These are phyloP conservation scores for Fraxinus angustifolia DNA, from an alignment of 305 asterid genomes.

Conservation along the genomic window DNA sequence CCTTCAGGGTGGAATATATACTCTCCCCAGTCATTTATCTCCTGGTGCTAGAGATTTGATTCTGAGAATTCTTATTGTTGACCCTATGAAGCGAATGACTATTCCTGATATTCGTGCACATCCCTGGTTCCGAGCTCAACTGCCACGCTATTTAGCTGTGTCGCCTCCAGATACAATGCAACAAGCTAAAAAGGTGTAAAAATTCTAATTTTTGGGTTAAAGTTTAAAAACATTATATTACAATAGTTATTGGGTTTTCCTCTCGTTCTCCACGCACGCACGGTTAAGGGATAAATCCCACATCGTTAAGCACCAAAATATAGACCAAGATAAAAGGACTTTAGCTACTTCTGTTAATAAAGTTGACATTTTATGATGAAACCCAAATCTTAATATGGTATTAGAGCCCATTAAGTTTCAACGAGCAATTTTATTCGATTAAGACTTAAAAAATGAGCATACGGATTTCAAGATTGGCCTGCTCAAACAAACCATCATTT, in stretches of 20 bases:
- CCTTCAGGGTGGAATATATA: slow-evolving; percentile 72
- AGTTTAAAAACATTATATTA: not conserved
- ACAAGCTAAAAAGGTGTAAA: slow-evolving; percentile 82
- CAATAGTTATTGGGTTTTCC: not conserved
- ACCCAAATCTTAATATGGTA: no score
- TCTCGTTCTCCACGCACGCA: not conserved
- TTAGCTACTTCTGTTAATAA: no score
- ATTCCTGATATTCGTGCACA: slow-evolving; percentile 85
- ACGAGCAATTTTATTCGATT: no score
- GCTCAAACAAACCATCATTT: no score
- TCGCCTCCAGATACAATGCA: slow-evolving; percentile 83
- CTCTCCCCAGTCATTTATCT: slow-evolving; percentile 85
- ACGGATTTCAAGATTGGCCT: no score
- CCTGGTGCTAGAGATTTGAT: slow-evolving; percentile 83
- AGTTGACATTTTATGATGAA: no score
- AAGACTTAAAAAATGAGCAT: no score
- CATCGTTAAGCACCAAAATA: no score
- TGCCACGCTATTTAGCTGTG: slow-evolving; percentile 86
- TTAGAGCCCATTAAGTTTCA: no score
- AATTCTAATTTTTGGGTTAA: not conserved
- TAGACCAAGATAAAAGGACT: no score
- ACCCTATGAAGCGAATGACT: slow-evolving; percentile 87
- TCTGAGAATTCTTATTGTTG: slow-evolving; percentile 86
- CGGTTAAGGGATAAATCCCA: no score
- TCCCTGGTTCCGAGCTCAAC: slow-evolving; percentile 85